A percentile compares a stretch with the other conserved stretches of the same genome.
Conservation (phyloP, 2,329 filamentous ascomycete genomes). For the Microcyclospora tardicrescens region DNA sequence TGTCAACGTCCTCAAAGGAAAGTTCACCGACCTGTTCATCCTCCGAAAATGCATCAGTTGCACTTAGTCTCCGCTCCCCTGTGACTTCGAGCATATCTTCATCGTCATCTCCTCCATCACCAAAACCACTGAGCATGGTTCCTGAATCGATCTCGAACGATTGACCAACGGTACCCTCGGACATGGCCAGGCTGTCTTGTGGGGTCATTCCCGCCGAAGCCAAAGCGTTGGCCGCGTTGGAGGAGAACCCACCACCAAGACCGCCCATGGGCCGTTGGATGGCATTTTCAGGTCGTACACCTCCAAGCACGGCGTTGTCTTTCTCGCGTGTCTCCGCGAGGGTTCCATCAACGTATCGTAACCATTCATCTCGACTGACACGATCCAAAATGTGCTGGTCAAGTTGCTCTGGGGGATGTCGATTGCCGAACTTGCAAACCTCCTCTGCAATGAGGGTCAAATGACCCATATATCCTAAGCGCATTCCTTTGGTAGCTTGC, state of each 20-base stretch:
- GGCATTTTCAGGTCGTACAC: slow-evolving; percentile 81
- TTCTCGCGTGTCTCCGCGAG: slow-evolving; percentile 86
- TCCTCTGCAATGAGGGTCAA: slow-evolving; percentile 94
- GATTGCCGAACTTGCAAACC: slow-evolving; percentile 95
- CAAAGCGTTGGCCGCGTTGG: slow-evolving; percentile 53
- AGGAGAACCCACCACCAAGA: slow-evolving; percentile 41
- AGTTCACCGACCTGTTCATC: slow-evolving; percentile 55
- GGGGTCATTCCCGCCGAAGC: slow-evolving; percentile 45
- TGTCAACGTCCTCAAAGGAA: slow-evolving; percentile 49
- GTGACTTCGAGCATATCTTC: slow-evolving; percentile 66
- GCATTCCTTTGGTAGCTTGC: slow-evolving; percentile 70
- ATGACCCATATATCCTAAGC: slow-evolving; percentile 97
- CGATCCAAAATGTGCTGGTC: slow-evolving; percentile 75
- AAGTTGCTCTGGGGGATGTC: slow-evolving; percentile 76
- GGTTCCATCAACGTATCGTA: slow-evolving; percentile 85
- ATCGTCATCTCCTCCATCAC: slow-evolving; percentile 91
- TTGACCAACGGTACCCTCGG: slow-evolving; percentile 21
- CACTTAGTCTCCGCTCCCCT: slow-evolving; percentile 39
- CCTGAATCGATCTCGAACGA: slow-evolving; percentile 23
- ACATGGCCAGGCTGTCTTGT: slow-evolving; percentile 21
- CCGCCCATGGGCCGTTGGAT: slow-evolving; percentile 47
- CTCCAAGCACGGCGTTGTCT: slow-evolving; percentile 95
- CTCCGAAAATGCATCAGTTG: slow-evolving; percentile 39
- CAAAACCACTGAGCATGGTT: slow-evolving; percentile 62
- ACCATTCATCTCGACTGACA: slow-evolving; percentile 82